Base-by-base conservation (phyloP, 345 rosid species). In the Citrus glauca region DNA sequence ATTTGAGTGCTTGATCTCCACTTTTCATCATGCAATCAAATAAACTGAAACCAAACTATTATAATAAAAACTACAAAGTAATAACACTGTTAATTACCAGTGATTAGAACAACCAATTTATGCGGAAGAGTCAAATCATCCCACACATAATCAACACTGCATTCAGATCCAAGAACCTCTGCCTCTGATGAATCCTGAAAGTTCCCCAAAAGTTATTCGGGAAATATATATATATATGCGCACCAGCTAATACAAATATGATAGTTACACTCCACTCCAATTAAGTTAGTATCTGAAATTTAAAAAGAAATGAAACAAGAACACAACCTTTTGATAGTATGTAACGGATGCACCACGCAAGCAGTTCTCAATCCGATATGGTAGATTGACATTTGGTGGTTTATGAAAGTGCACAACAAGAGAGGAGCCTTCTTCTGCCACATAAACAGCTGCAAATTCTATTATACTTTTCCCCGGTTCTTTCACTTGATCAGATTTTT, bases 61-160 rank as follows among this genome's bases (percentile, higher is more conserved):
- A 50, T 48, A 27, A 56, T 24, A 32, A 66, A 66, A 0, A 3
- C 24, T n/a, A n/a, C n/a, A n/a, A n/a, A 79, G 64, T 61, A 57
- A 37, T 10, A 73, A 35, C 38, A 40, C n/a, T 69, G 37, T 61
- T 62, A 69, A 65, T 78, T 91, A 95, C 99, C 95, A 83, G 79
- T 89, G 78, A 95, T 84, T 56, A 92, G 74, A 77, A 95, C 89
- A 79, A 95, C 83, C 79, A 95, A 86, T 84, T 88, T 95, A 84
- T 81, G 98, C 19, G 99, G 97, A 87, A 89, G 97, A 67, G 92
- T 91, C 83, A 84, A 76, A 93, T 93, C 96, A 86, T 93, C 98
- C 98, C 99, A 95, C 76, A 87, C 97, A 85, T 93, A 95, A 82
- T 87, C 89, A 81, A 81, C 84, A 81, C 85, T 80, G 83, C 82